A percentile compares a stretch with the other conserved stretches of the same genome.
Evolutionary conservation across 805 yeast species (phyloP).

Genomic region (Lipomyces spencermartinsiae): DNA sequence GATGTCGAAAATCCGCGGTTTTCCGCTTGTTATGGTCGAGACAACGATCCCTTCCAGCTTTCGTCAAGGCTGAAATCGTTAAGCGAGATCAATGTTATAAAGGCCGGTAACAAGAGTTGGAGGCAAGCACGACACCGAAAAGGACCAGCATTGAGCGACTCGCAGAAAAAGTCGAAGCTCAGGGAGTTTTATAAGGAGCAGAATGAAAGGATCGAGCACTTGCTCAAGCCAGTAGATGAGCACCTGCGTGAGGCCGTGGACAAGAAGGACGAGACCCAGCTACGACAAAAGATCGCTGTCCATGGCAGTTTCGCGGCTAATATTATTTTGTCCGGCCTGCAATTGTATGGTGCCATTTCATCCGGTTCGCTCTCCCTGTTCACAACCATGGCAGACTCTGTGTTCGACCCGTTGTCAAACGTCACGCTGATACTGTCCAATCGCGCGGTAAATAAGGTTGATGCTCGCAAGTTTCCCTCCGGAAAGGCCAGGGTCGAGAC

Average conservation of each 20-base stretch:
- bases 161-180: slow-evolving; percentile 5
- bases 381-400: slow-evolving; percentile 32
- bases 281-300: slow-evolving; percentile 20
- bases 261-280: slow-evolving; percentile 8
- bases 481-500: slow-evolving; percentile 31
- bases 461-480: slow-evolving; percentile 23
- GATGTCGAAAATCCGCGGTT: slow-evolving; percentile 7
- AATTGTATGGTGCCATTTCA: slow-evolving; percentile 26
- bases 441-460: slow-evolving; percentile 20
- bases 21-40: background rate
- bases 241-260: slow-evolving; percentile 11
- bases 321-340: slow-evolving; percentile 21
- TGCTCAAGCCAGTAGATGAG: slow-evolving; percentile 28
- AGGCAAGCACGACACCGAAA: background rate
- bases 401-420: slow-evolving; percentile 29
- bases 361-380: slow-evolving; percentile 34
- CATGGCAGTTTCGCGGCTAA: slow-evolving; percentile 29
- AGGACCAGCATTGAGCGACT: slow-evolving; percentile 1
- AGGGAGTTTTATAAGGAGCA: slow-evolving; percentile 20
- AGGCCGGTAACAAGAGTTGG: background rate
- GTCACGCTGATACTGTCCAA: slow-evolving; percentile 21
- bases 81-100: slow-evolving; percentile 5
- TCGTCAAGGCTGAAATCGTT: slow-evolving; percentile 5
- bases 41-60: slow-evolving; percentile 12
- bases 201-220: slow-evolving; percentile 21